These are phyloP conservation scores for Tylopilus cervinicoccineus DNA, from an alignment of 768 basidiomycete genomes.

Conservation along the genomic window DNA sequence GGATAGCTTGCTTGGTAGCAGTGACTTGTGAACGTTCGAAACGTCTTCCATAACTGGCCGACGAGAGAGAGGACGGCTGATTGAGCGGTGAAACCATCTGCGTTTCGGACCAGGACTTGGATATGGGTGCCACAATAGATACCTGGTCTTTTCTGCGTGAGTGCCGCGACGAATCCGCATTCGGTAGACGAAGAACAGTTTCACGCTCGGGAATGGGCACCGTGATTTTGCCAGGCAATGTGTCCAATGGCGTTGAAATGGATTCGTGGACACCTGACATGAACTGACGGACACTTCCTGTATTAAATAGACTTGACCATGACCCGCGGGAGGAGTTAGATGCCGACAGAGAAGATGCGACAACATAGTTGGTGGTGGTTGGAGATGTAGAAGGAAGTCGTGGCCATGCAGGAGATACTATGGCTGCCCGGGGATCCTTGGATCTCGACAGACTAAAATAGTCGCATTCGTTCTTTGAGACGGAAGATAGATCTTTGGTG, in stretches of 20 bases:
- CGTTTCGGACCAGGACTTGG: conserved; percentile 58
- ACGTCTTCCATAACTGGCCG: conserved; percentile 37
- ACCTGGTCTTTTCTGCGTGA: conserved; percentile 26
- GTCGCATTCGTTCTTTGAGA: conserved; percentile 39
- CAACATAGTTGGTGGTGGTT: conserved; percentile 35
- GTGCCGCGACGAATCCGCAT: conserved; percentile 28
- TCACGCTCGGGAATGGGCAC: conserved; percentile 24
- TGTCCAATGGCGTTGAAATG: conserved; percentile 36
- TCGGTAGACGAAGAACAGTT: conserved; percentile 18
- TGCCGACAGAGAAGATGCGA: conserved; percentile 40
- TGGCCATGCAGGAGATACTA: conserved; percentile 52
- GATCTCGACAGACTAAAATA: conserved; percentile 50
- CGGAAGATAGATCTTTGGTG: conserved; percentile 15
- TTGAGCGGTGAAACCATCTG: conserved; percentile 25
- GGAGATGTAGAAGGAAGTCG: conserved; percentile 43
- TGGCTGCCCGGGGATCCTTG: conserved; percentile 36
- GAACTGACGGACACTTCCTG: conserved; percentile 64
- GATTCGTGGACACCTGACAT: conserved; percentile 58
- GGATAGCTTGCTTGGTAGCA: conserved; percentile 25
- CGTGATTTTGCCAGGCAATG: conserved; percentile 18
- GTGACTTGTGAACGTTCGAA: conserved; percentile 41
- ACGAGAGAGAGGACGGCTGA: conserved; percentile 39
- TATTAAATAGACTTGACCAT: conserved; percentile 76
- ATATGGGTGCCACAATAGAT: conserved; percentile 31
- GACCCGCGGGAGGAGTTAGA: conserved; percentile 70